phyloP scores from a whole-genome alignment of 1,284 basidiomycete genomes.

The Leccinum holopus region DNA sequence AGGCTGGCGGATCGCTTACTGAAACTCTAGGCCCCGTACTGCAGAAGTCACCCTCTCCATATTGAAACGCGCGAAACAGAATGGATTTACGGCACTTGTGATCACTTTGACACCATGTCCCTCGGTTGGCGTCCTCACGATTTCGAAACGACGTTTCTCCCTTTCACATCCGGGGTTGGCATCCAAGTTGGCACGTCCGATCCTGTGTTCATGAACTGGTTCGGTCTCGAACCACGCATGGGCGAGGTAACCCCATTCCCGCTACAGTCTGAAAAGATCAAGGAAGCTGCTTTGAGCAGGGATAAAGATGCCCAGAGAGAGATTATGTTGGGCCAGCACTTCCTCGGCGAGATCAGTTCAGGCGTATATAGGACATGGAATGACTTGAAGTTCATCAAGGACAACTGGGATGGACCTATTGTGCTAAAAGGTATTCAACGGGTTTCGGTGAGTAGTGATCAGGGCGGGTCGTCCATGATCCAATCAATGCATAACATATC shows the following conservation, averaged over 20 bases:
- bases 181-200: constrained; percentile 46
- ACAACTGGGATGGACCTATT: constrained; percentile 72
- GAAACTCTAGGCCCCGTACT: constrained; percentile 42
- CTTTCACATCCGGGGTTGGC: constrained; percentile 47
- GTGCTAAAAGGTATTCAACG: constrained; percentile 71
- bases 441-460: constrained; percentile 41
- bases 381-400: constrained; percentile 58
- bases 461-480: background rate
- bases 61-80: constrained; percentile 48
- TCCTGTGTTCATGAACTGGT: constrained; percentile 51
- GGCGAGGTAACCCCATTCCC: constrained; percentile 48
- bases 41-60: constrained; percentile 47
- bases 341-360: constrained; percentile 59
- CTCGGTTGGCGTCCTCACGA: constrained; percentile 53
- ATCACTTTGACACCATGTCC: constrained; percentile 49
- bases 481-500: background rate
- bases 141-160: constrained; percentile 35
- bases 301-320: constrained; percentile 44
- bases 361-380: constrained; percentile 66
- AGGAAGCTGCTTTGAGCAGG: constrained; percentile 41
- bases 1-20: background rate
- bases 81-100: constrained; percentile 53
- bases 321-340: constrained; percentile 49
- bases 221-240: constrained; percentile 31
- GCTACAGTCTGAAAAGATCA: constrained; percentile 48